These are phyloP conservation scores for Sporothrix variecibatus DNA, from an alignment of 2,329 filamentous ascomycete species.

Conservation along the genomic window DNA sequence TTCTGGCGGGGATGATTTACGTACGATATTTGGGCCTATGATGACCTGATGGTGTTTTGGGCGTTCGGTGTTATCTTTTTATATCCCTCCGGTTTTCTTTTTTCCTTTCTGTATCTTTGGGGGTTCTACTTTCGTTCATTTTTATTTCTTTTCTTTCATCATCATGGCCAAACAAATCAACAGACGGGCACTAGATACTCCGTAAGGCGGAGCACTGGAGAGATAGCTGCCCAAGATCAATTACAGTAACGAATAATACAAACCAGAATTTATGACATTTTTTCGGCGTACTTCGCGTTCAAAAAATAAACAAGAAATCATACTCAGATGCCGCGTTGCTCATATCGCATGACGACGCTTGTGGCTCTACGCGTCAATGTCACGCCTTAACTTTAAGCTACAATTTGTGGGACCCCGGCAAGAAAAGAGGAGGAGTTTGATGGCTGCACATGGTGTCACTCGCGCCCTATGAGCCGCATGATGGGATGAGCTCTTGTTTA, in stretches of 20 bases:
- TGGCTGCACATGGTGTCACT: background rate
- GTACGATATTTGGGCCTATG: background rate
- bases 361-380: background rate
- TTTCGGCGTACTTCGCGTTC: background rate
- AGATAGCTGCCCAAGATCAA: background rate
- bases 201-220: background rate
- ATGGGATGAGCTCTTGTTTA: background rate
- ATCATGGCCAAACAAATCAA: background rate
- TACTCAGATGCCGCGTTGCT: background rate
- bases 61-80: background rate
- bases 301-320: background rate
- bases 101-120: background rate
- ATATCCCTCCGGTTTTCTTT: background rate
- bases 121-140: background rate
- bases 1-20: background rate
- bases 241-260: conserved; percentile 7
- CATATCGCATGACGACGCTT: background rate
- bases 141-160: background rate
- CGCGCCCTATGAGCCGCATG: background rate
- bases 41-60: background rate
- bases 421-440: background rate
- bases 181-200: background rate
- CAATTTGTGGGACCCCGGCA: background rate
- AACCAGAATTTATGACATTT: background rate
- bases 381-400: background rate